Evolutionary conservation across 2,329 filamentous ascomycete genomes (phyloP).

Genomic region (Elsinoe australis): DNA sequence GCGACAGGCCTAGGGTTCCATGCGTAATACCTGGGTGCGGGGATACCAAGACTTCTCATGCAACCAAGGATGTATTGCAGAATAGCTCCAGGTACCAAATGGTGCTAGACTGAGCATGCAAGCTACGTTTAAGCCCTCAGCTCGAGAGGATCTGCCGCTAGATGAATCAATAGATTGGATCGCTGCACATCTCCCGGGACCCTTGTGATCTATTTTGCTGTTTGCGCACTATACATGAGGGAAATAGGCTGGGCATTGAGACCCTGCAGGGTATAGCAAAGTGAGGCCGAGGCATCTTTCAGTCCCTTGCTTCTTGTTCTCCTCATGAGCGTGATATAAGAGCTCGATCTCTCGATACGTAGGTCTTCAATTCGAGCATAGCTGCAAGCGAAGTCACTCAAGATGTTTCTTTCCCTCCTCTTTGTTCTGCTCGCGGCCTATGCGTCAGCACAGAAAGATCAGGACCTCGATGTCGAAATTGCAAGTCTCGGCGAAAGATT

Average conservation of each 20-base stretch:
- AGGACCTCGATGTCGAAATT: neutral
- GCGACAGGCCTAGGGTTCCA: neutral
- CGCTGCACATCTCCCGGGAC: slow-evolving; percentile 2
- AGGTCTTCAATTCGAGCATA: too few relatives aligned
- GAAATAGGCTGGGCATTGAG: slow-evolving; percentile 4
- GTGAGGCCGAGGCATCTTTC: neutral
- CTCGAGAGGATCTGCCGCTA: neutral
- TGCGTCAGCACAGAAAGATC: neutral
- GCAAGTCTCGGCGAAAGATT: neutral
- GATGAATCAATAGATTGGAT: slow-evolving; percentile 1
- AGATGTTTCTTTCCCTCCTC: neutral
- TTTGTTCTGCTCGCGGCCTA: neutral
- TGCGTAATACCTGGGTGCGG: slow-evolving; percentile 1
- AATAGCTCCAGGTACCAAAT: too few relatives aligned
- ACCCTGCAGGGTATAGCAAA: too few relatives aligned
- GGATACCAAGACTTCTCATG: slow-evolving; percentile 3
- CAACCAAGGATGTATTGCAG: too few relatives aligned
- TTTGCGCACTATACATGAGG: neutral
- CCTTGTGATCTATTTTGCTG: neutral
- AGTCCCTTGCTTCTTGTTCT: neutral
- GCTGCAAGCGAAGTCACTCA: neutral
- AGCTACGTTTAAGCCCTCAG: neutral
- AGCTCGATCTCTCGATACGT: too few relatives aligned
- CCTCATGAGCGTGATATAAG: too few relatives aligned
- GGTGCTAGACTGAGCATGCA: too few relatives aligned